Evolutionary conservation across 108 stramenopile genomes (phyloP).

Genomic region (Mayamaea pseudoterrestris): DNA sequence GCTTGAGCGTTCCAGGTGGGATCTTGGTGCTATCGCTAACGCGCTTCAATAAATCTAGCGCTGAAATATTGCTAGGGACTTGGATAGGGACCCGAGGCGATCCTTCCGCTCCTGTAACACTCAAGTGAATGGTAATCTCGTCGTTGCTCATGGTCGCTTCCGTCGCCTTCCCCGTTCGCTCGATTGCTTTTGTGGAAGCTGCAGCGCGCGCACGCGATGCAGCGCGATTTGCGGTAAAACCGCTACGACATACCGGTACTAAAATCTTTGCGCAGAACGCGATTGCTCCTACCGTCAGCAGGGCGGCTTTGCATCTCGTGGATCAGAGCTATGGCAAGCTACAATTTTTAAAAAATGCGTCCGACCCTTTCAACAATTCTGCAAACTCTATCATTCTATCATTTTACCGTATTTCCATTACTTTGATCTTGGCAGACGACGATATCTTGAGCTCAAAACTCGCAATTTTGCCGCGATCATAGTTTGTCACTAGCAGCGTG

Average conservation of each 20-base stretch:
- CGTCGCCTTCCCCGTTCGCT: too few species aligned
- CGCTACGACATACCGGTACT: too few species aligned
- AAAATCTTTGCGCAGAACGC: too few species aligned
- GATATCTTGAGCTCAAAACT: constrained; percentile 5
- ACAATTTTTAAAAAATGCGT: too few species aligned
- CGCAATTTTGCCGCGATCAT: constrained; percentile 26
- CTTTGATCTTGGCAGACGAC: neutral
- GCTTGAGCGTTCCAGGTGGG: constrained; percentile 37
- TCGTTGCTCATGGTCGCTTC: too few species aligned
- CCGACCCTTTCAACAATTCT: too few species aligned
- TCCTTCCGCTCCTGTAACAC: constrained; percentile 3
- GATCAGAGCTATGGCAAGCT: too few species aligned
- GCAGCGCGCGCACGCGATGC: too few species aligned
- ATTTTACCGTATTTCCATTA: neutral
- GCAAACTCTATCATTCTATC: neutral
- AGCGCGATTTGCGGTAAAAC: too few species aligned
- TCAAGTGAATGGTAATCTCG: constrained; percentile 12
- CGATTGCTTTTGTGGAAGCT: too few species aligned
- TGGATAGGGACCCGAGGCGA: constrained; percentile 10
- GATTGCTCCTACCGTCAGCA: too few species aligned
- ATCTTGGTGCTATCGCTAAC: constrained; percentile 50
- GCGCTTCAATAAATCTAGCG: constrained; percentile 26
- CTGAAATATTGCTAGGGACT: constrained; percentile 10
- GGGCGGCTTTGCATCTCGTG: too few species aligned
- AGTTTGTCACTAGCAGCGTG: constrained; percentile 38